Evolutionary conservation across 768 basidiomycete genomes (phyloP), one percentile per base, ranked within the genome.

Genomic region (Rhizopogon rudus): DNA sequence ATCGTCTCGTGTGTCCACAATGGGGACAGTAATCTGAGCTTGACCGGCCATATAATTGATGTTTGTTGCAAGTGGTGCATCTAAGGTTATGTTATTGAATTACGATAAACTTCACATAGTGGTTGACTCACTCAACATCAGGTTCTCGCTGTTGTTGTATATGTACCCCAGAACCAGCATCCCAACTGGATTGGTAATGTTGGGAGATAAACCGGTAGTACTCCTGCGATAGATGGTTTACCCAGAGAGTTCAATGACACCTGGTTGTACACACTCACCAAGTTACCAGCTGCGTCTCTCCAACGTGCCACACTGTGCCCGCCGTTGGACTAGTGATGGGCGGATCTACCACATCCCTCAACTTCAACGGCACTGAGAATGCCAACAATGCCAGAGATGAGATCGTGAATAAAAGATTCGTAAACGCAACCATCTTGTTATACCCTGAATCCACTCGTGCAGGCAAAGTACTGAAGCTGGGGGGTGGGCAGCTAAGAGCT

Each of bases 311-410:
- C 29, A 78, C 67, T 5, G 76, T 72, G 10, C 60, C 60, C 0
- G 68, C 63, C 9, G 64, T 67, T 14, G 81, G 81, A 56, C 67
- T 75, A 41, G 72, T 74, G 58, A 82, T 70, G 5, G 76, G 79
- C 1, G 82, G 81, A 40, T 64, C 68, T 25, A 74, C 77, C 37
- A 81, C 80, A 55, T 81, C 79, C 55, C 81, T 73, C 53, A 29
- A 14, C 1, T 35, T 57, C 9, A 77, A 46, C 41, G 76, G 76
- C 14, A 68, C 56, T 22, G 75, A 69, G 13, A 61, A 52, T 12
- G 64, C 64, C 20, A 59, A 51, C 10, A 40, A 55, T n/a, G 63
- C 55, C 43, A 63, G 40, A 37, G 54, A 61, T 53, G 60, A 33
- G 40, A 70, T 53, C 53, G 60, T 59, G 52, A 64, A 58, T 52